phyloP scores from a whole-genome alignment of 352 stramenopile genomes.

The Globisporangium perplexum region DNA sequence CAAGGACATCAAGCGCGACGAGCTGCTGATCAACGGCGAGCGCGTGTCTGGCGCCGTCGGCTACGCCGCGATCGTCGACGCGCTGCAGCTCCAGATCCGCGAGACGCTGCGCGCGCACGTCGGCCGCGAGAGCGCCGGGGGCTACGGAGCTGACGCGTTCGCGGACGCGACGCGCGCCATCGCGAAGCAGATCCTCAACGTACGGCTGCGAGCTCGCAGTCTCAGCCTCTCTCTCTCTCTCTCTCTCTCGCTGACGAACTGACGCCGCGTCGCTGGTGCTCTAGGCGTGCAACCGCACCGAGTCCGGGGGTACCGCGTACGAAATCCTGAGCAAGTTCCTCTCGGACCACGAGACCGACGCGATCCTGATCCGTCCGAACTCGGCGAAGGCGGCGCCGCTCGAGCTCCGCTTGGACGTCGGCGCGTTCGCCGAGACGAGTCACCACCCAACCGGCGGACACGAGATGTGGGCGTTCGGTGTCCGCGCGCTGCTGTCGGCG shows the following conservation, averaged over 20 bases:
- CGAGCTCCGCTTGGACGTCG: constrained; percentile 48
- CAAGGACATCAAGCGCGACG: constrained; percentile 77
- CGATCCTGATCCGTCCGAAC: constrained; percentile 55
- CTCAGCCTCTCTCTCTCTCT: background rate
- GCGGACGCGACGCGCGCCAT: constrained; percentile 9
- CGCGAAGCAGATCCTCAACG: constrained; percentile 34
- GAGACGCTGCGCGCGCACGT: constrained; percentile 20
- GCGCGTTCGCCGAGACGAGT: constrained; percentile 32
- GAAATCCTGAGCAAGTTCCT: constrained; percentile 61
- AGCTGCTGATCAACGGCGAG: constrained; percentile 60
- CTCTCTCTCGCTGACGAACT: background rate
- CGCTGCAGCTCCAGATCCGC: constrained; percentile 38
- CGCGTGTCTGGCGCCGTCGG: constrained; percentile 36
- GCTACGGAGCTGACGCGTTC: constrained; percentile 7
- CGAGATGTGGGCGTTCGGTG: constrained; percentile 45
- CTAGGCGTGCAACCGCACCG: constrained; percentile 72
- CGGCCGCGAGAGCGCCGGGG: constrained; percentile 18
- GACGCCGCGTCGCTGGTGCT: background rate
- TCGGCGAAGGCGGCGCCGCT: constrained; percentile 58
- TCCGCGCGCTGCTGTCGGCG: constrained; percentile 44
- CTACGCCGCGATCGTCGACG: constrained; percentile 55
- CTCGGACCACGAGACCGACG: constrained; percentile 41
- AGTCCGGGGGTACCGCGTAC: constrained; percentile 67
- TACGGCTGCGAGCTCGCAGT: constrained; percentile 7
- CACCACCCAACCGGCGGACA: background rate